phyloP scores from a whole-genome alignment of 495 filamentous ascomycete species.

The Penicillium desertorum region DNA sequence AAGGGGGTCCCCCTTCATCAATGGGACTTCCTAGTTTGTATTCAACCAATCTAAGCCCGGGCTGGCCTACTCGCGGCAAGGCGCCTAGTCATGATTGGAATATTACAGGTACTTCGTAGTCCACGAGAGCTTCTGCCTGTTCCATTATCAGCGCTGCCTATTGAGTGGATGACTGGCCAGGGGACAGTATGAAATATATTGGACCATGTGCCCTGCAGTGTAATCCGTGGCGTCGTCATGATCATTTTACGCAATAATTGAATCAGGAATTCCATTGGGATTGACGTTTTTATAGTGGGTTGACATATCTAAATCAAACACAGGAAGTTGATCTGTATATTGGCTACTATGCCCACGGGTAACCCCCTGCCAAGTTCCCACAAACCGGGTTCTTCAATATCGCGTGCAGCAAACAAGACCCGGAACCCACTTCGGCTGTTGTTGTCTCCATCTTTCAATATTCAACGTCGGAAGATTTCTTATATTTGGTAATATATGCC shows the following conservation, averaged over 20 bases:
- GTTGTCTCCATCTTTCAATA: neutral
- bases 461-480: no score
- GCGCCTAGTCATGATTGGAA: constrained; percentile 34
- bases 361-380: constrained; percentile 1
- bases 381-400: constrained; percentile 2
- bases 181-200: constrained; percentile 15
- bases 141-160: neutral
- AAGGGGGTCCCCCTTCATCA: constrained; percentile 18
- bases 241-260: constrained; percentile 5
- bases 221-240: neutral
- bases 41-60: constrained; percentile 18
- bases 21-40: constrained; percentile 13
- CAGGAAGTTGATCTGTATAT: neutral
- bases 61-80: constrained; percentile 25
- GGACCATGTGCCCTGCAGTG: constrained; percentile 15
- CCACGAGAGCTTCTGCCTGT: constrained; percentile 23
- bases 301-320: neutral
- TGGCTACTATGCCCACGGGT: neutral
- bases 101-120: constrained; percentile 1
- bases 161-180: constrained; percentile 16
- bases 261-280: neutral
- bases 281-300: constrained; percentile 3
- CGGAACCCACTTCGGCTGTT: constrained; percentile 8
- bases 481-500: neutral
- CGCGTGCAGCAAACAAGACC: constrained; percentile 9